These are phyloP conservation scores for Citrus medica DNA, from an alignment of 345 rosid species.

Conservation along the genomic window DNA sequence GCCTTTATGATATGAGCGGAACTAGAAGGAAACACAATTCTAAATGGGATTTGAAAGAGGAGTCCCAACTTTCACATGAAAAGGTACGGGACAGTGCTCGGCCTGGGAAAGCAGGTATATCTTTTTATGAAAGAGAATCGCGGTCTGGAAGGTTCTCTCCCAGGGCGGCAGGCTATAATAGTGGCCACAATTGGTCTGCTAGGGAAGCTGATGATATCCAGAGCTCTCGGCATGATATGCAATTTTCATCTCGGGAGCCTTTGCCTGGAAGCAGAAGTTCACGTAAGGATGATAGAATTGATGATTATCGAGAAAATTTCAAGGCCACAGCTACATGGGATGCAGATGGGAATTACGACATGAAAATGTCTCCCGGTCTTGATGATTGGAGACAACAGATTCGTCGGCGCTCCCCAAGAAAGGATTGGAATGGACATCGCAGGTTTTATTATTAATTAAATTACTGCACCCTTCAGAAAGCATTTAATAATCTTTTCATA, in stretches of 20 bases:
- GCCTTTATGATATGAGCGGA: conserved; percentile 49
- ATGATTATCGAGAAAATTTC: conserved; percentile 27
- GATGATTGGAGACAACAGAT: conserved; percentile 67
- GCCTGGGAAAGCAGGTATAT: conserved; percentile 39
- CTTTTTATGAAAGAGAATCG: conserved; percentile 45
- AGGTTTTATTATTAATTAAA: conserved; percentile 35
- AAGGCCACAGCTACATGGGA: conserved; percentile 32
- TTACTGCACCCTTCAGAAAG: neutral
- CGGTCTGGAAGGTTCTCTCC: conserved; percentile 44
- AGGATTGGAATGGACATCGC: conserved; percentile 48
- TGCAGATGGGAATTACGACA: conserved; percentile 47
- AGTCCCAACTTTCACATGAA: conserved; percentile 37
- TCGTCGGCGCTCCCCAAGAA: conserved; percentile 55
- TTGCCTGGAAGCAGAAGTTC: conserved; percentile 56
- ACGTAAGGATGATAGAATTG: conserved; percentile 36
- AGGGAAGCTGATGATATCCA: conserved; percentile 30
- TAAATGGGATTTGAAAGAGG: conserved; percentile 83
- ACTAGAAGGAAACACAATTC: conserved; percentile 59
- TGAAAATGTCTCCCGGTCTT: conserved; percentile 74
- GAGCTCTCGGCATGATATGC: conserved; percentile 34
- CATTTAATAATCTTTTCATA: neutral
- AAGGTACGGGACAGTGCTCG: conserved; percentile 30
- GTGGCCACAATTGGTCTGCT: conserved; percentile 47
- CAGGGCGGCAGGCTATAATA: conserved; percentile 35
- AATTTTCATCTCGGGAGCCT: conserved; percentile 42